These are phyloP conservation scores for Ophiostoma fasciatum DNA, from an alignment of 2,329 filamentous ascomycete genomes.

Conservation along the genomic window DNA sequence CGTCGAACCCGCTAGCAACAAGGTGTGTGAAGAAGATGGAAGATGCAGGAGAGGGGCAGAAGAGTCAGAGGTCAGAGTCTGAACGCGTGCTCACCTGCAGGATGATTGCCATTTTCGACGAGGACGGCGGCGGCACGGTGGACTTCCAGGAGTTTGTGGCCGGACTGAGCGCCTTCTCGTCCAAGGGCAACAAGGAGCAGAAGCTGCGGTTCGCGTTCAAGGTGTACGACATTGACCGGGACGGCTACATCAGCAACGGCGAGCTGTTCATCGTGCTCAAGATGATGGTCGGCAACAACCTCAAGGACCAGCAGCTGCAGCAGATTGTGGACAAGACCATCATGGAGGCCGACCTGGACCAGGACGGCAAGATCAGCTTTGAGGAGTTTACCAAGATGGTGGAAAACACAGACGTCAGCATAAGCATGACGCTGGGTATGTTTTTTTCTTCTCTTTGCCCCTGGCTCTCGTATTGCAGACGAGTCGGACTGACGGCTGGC, in stretches of 20 bases:
- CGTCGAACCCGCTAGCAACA: constrained; percentile 91
- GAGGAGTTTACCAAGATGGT: constrained; percentile 99
- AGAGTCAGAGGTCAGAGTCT: background rate
- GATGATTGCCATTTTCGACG: constrained; percentile 99
- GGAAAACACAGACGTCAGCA: constrained; percentile 73
- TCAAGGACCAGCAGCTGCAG: constrained; percentile 97
- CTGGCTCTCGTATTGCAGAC: background rate
- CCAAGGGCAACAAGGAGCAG: constrained; percentile 98
- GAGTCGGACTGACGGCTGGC: too few species aligned
- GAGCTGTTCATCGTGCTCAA: constrained; percentile 98
- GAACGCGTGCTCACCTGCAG: constrained; percentile 25
- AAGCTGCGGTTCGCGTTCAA: constrained; percentile 97
- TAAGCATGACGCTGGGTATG: constrained; percentile 57
- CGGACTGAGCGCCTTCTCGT: constrained; percentile 86
- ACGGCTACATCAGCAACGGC: constrained; percentile 97
- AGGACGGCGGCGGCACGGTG: constrained; percentile 93
- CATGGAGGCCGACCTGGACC: constrained; percentile 95
- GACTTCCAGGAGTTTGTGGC: constrained; percentile 99
- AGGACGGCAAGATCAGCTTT: constrained; percentile 96
- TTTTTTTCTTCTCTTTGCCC: background rate
- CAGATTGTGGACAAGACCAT: constrained; percentile 99
- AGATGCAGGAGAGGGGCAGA: background rate
- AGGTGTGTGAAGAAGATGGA: constrained; percentile 46
- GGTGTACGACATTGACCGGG: constrained; percentile 97
- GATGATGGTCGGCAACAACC: constrained; percentile 99